Percentiles rank a stretch among this genome's conserved stretches.
Evolutionary conservation across 176 grass and related monocot species (phyloP).

Genomic region (Avena insularis): DNA sequence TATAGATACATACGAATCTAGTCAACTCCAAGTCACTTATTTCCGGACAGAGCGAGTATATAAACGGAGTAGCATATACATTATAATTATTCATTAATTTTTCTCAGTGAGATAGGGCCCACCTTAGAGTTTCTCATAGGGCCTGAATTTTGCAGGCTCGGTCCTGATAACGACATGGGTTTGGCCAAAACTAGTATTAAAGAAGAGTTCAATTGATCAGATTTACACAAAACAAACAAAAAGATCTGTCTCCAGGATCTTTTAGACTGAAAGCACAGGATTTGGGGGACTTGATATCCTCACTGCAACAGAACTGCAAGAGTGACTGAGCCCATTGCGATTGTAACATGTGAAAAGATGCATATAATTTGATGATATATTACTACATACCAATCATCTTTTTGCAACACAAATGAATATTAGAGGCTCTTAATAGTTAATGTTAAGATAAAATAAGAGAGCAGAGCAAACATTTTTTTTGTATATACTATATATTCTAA

Average conservation of each 20-base stretch:
- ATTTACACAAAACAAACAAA: background rate
- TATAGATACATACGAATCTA: too few relatives aligned
- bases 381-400: background rate
- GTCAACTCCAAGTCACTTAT: too few relatives aligned
- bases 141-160: too few relatives aligned
- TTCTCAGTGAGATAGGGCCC: background rate
- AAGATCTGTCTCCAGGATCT: background rate
- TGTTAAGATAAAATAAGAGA: background rate
- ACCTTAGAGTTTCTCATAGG: too few relatives aligned
- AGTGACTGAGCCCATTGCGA: background rate
- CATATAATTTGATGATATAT: constrained; percentile 12
- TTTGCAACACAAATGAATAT: too few relatives aligned
- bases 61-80: too few relatives aligned
- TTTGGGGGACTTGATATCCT: background rate
- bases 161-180: background rate
- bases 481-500: background rate
- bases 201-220: background rate
- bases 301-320: background rate
- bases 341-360: constrained; percentile 24
- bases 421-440: background rate
- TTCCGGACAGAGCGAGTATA: too few relatives aligned
- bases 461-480: background rate
- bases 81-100: constrained; percentile 6
- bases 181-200: background rate
- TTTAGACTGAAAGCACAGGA: background rate